Percentiles rank a stretch among this genome's conserved stretches.
Conservation (phyloP, 768 basidiomycete genomes). For the Tephrocybe sp. region DNA sequence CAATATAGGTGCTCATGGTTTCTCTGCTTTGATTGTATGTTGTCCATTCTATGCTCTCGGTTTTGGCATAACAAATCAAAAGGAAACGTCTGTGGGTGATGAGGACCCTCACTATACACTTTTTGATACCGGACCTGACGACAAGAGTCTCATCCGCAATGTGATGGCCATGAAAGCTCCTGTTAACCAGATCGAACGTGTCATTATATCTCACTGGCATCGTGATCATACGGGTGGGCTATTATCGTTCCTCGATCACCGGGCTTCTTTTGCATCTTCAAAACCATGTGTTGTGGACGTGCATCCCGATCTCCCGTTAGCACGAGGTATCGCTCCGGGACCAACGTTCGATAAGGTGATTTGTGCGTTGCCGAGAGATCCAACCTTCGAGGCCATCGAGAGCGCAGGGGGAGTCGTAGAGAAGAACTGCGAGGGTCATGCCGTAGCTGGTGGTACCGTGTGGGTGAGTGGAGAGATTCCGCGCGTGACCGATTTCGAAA, state of each 20-base stretch:
- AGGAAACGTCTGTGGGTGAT: constrained; percentile 58
- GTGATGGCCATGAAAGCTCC: constrained; percentile 55
- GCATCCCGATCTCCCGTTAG: constrained; percentile 72
- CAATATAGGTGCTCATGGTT: constrained; percentile 68
- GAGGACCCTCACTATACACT: constrained; percentile 51
- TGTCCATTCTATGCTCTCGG: neutral
- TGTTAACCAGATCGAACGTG: constrained; percentile 51
- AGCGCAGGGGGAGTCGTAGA: constrained; percentile 54
- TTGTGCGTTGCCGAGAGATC: constrained; percentile 63
- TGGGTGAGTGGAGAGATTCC: constrained; percentile 85
- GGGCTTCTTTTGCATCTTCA: constrained; percentile 21
- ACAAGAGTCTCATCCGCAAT: constrained; percentile 72
- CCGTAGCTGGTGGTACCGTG: constrained; percentile 57
- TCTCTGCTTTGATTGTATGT: constrained; percentile 74
- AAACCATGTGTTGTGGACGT: constrained; percentile 58
- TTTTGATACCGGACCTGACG: constrained; percentile 86
- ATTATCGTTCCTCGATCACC: constrained; percentile 56
- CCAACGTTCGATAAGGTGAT: constrained; percentile 56
- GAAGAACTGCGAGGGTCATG: constrained; percentile 57
- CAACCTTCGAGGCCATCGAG: constrained; percentile 65
- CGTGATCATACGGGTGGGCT: constrained; percentile 74
- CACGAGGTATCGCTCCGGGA: constrained; percentile 71
- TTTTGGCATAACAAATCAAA: too few relatives aligned
- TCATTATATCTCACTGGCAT: constrained; percentile 82
- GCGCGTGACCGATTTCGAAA: constrained; percentile 64